Conservation (phyloP, 257 asterid species). For the Solanum pimpinellifolium region DNA sequence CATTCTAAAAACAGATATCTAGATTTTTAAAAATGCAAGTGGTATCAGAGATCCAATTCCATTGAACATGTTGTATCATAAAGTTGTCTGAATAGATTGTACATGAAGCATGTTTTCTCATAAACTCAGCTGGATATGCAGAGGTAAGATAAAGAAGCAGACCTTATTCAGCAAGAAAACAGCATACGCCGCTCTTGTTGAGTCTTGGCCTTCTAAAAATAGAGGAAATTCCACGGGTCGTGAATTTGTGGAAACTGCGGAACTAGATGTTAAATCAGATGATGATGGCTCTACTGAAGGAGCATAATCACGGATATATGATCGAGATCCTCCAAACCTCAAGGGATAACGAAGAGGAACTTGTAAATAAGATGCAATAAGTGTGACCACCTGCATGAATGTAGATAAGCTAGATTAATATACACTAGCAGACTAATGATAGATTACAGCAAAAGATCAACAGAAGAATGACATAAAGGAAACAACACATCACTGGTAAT, state of each 20-base stretch:
- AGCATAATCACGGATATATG: conserved; percentile 76
- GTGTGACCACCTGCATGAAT: conserved; percentile 62
- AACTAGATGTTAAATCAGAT: conserved; percentile 30
- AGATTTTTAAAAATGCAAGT: neutral
- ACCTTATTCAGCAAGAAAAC: conserved; percentile 98
- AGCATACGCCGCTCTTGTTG: conserved; percentile 97
- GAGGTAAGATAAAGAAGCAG: neutral
- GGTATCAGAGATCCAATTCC: neutral
- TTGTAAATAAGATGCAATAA: conserved; percentile 69
- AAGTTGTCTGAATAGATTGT: neutral
- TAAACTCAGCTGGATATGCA: neutral
- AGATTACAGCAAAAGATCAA: neutral
- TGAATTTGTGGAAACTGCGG: conserved; percentile 27
- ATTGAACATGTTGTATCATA: neutral
- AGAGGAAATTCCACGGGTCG: conserved; percentile 83
- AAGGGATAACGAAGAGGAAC: conserved; percentile 92
- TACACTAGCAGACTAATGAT: neutral
- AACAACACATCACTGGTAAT: neutral
- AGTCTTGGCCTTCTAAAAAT: conserved; percentile 87
- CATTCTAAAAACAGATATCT: neutral
- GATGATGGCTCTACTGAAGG: conserved; percentile 68
- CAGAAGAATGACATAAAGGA: neutral
- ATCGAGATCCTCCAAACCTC: conserved; percentile 87
- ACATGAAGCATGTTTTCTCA: neutral
- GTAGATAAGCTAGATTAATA: conserved; percentile 11